A percentile compares a stretch with the other conserved stretches of the same genome.
phyloP scores from a whole-genome alignment of 352 stramenopile species.

The Hyaloperonospora arabidopsidis region DNA sequence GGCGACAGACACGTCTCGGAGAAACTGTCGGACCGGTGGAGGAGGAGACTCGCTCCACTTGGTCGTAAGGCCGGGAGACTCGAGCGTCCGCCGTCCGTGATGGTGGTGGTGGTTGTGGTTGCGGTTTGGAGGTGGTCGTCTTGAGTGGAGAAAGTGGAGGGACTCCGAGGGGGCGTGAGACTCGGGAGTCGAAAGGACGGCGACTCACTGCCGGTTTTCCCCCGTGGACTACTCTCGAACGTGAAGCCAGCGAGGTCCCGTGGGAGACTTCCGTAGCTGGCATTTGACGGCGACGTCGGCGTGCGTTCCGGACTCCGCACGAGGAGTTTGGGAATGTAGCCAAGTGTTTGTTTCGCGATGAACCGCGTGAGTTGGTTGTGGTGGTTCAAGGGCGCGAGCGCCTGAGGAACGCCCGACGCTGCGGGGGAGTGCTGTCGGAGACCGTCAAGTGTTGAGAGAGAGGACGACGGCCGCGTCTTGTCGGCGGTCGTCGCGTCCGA shows the following conservation, averaged over 20 bases:
- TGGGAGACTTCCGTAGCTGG: slow-evolving; percentile 8
- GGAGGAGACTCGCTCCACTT: slow-evolving; percentile 14
- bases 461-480: neutral
- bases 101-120: slow-evolving; percentile 10
- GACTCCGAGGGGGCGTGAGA: slow-evolving; percentile 38
- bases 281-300: slow-evolving; percentile 16
- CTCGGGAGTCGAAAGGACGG: slow-evolving; percentile 45
- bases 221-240: slow-evolving; percentile 26
- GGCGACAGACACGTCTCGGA: slow-evolving; percentile 27
- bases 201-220: slow-evolving; percentile 12
- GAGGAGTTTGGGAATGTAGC: slow-evolving; percentile 46
- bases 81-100: slow-evolving; percentile 5
- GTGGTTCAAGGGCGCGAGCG: slow-evolving; percentile 32
- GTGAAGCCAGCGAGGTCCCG: slow-evolving; percentile 8
- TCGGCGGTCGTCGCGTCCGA: slow-evolving; percentile 4
- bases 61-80: slow-evolving; percentile 19
- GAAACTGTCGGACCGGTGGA: slow-evolving; percentile 28
- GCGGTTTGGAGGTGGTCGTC: slow-evolving; percentile 12
- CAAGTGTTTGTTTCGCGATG: slow-evolving; percentile 52
- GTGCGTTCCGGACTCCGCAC: slow-evolving; percentile 24
- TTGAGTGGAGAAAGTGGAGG: slow-evolving; percentile 47
- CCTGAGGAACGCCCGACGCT: neutral
- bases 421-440: slow-evolving; percentile 7
- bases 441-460: slow-evolving; percentile 8
- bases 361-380: slow-evolving; percentile 55